A percentile compares a stretch with the other conserved stretches of the same genome.
Conservation (phyloP, 495 filamentous ascomycete genomes). For the Neurospora sp. region DNA sequence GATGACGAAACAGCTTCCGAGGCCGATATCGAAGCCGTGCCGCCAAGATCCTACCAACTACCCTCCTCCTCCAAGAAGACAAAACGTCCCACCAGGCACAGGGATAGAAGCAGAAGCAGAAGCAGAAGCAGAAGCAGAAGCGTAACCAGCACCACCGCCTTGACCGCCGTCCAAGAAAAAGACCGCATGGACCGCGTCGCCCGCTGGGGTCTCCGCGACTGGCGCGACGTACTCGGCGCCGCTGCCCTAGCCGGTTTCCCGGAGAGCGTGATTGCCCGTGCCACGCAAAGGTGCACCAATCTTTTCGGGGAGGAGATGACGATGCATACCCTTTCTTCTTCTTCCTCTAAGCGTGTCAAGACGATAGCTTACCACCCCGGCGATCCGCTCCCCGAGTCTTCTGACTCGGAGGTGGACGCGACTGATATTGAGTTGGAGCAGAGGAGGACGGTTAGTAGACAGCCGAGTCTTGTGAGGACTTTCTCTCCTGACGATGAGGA, state of each 20-base stretch:
- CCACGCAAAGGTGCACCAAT: conserved; percentile 57
- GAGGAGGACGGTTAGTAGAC: conserved; percentile 11
- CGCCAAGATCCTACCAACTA: neutral
- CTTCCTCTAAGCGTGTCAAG: neutral
- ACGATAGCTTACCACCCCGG: conserved; percentile 28
- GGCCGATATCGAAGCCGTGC: neutral
- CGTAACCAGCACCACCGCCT: neutral
- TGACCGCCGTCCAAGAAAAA: neutral
- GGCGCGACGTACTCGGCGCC: conserved; percentile 69
- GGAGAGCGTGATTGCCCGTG: conserved; percentile 47
- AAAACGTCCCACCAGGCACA: neutral
- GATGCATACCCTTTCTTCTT: conserved; percentile 41
- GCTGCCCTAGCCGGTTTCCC: conserved; percentile 63
- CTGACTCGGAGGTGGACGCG: conserved; percentile 24
- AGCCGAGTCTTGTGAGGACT: conserved; percentile 7
- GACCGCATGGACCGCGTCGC: conserved; percentile 5
- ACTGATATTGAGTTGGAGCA: neutral
- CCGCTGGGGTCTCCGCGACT: conserved; percentile 51
- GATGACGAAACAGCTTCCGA: neutral
- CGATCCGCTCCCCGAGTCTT: conserved; percentile 17
- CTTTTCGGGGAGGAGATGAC: conserved; percentile 59
- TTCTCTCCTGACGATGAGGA: neutral
- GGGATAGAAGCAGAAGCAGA: neutral
- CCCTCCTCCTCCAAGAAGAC: neutral
- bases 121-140: neutral